Base-by-base conservation (phyloP, 192 early-diverging fungal genomes). In the Podila minutissima region DNA sequence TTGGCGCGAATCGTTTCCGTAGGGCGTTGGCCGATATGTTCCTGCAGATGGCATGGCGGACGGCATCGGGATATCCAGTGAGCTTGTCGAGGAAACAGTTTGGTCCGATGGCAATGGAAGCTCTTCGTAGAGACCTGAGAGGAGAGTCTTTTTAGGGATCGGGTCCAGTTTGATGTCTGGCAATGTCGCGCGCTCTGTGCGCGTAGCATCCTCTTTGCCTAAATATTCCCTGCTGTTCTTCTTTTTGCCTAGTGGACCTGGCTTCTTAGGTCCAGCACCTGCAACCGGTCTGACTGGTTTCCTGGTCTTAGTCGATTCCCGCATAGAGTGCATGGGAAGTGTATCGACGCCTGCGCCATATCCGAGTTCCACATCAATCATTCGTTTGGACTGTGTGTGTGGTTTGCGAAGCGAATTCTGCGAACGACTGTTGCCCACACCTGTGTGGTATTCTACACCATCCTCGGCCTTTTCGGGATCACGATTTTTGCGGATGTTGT, bases 51-150 rank as follows among this genome's bases (percentile, higher is more conserved):
- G 35, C 49, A 61, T 65, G 12, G 64, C 32, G 13, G 64, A 24
- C 9, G 77, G 67, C 31, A 81, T 48, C 2, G 77, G 71, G 13
- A 61, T 69, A 69, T 73, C 71, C 31, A 66, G 5, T 5, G 77
- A 81, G 31, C 66, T 72, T 1, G 55, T 33, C n/a, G 62, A 63
- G 4, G 62, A 63, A 4, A 63, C 3, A n/a, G 62, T 35, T 17
- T 35, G 31, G 33, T 65, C 64, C 28, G 64, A 50, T 19, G 70
- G 33, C 8, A 61, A 12, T 3, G 76, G 76, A 4, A 59, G 15
- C 9, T 69, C 71, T 0, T 59, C 77, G 31, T 81, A 72, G 6
- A 81, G 22, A 73, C 77, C 77, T 26, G 77, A 81, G 20, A 81
- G 77, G 9, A 66, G 53, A 35, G 61, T 35, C 53, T 81, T 81